Evolutionary conservation across 257 asterid genomes (phyloP).

Genomic region (Solanum pinnatisectum): DNA sequence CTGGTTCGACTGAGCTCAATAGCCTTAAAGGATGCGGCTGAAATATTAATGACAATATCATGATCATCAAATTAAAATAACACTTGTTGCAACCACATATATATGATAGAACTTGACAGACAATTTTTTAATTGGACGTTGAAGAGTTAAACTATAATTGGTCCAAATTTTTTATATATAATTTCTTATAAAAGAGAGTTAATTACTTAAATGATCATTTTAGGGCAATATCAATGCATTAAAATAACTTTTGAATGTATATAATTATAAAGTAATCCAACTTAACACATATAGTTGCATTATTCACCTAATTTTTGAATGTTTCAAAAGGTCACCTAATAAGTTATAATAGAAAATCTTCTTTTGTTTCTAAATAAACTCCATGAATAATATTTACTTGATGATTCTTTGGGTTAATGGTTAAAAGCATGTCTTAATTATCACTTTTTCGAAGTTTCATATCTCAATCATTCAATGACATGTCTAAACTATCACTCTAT

Average conservation of each 20-base stretch:
- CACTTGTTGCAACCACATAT: neutral
- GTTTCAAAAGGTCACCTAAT: neutral
- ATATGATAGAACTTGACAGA: neutral
- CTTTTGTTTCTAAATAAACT: neutral
- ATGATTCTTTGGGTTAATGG: neutral
- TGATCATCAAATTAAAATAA: neutral
- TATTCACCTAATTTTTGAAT: neutral
- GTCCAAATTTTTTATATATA: neutral
- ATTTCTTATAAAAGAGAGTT: neutral
- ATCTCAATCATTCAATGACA: neutral
- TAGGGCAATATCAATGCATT: neutral
- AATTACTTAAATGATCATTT: neutral
- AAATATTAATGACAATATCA: neutral
- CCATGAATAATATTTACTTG: neutral
- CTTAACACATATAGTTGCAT: neutral
- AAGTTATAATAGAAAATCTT: neutral
- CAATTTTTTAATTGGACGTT: neutral
- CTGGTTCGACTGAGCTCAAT: neutral
- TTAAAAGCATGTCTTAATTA: neutral
- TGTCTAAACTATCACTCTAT: neutral
- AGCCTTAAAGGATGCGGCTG: constrained; percentile 1
- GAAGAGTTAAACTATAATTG: neutral
- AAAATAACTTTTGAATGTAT: neutral
- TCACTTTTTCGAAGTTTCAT: neutral
- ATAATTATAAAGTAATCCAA: neutral